Percentiles rank a stretch among this genome's conserved stretches.
Evolutionary conservation across 176 grass and related monocot species (phyloP).

Genomic region (Avena eriantha): DNA sequence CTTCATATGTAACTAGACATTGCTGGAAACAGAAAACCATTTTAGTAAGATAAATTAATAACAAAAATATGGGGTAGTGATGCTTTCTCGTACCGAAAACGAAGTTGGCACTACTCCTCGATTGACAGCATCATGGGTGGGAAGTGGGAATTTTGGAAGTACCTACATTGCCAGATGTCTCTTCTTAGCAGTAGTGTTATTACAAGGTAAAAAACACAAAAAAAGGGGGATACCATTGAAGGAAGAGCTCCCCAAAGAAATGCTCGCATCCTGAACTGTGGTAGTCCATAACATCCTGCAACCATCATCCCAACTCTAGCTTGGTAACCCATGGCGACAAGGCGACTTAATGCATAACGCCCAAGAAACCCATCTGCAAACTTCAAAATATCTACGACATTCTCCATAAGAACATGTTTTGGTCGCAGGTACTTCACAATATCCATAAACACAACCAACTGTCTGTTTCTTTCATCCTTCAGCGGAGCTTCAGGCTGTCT

Average conservation of each 20-base stretch:
- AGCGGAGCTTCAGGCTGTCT: slow-evolving; percentile 42
- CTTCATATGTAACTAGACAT: slow-evolving; percentile 62
- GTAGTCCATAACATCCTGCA: slow-evolving; percentile 69
- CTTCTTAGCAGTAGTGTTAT: not conserved
- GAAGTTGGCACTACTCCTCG: slow-evolving; percentile 49
- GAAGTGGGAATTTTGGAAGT: slow-evolving; percentile 67
- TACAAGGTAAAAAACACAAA: not conserved
- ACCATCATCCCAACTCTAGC: slow-evolving; percentile 62
- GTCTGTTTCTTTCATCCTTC: slow-evolving; percentile 60
- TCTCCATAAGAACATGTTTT: slow-evolving; percentile 74
- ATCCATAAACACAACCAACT: slow-evolving; percentile 71
- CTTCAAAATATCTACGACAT: slow-evolving; percentile 78
- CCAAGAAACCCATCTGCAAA: slow-evolving; percentile 64
- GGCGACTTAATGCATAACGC: slow-evolving; percentile 55
- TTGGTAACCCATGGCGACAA: slow-evolving; percentile 68
- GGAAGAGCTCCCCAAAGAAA: slow-evolving; percentile 73
- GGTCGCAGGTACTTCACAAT: slow-evolving; percentile 65
- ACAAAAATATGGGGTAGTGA: not conserved
- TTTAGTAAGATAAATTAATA: not conserved
- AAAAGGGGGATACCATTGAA: slow-evolving; percentile 44
- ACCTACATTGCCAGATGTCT: slow-evolving; percentile 42
- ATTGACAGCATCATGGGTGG: slow-evolving; percentile 66
- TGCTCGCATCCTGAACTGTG: slow-evolving; percentile 65
- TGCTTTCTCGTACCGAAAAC: slow-evolving; percentile 52
- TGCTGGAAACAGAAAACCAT: slow-evolving; percentile 40